phyloP scores from a whole-genome alignment of 768 basidiomycete genomes.

The Mycena amicta region DNA sequence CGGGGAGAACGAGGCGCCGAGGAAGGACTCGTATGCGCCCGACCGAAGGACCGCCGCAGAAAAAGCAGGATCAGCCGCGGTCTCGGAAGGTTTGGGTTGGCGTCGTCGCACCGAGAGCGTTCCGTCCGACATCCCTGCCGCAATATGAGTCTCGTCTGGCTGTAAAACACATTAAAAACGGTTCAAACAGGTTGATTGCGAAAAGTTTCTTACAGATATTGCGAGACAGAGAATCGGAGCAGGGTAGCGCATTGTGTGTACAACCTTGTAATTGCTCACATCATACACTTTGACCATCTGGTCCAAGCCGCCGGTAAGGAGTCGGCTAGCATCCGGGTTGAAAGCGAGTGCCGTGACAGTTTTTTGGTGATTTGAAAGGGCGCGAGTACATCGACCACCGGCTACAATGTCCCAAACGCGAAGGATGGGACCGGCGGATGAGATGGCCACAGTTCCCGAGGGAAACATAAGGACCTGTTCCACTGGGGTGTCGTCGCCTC shows the following conservation, averaged over 20 bases:
- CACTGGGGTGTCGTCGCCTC: constrained; percentile 62
- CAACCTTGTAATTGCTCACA: constrained; percentile 88
- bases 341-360: constrained; percentile 90
- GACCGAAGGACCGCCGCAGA: constrained; percentile 46
- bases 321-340: constrained; percentile 70
- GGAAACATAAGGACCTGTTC: constrained; percentile 94
- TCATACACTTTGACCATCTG: constrained; percentile 99
- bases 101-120: constrained; percentile 95
- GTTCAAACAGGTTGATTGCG: constrained; percentile 47
- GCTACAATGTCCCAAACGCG: constrained; percentile 95
- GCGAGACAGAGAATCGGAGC: constrained; percentile 89
- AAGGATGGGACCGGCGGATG: constrained; percentile 89
- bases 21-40: constrained; percentile 69
- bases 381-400: constrained; percentile 85
- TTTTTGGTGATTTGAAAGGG: constrained; percentile 97
- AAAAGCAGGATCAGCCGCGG: constrained; percentile 35
- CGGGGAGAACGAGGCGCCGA: constrained; percentile 53
- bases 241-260: constrained; percentile 98
- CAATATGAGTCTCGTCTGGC: constrained; percentile 97
- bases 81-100: constrained; percentile 72
- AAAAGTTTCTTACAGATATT: too few species aligned
- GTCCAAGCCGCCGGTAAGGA: constrained; percentile 90
- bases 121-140: constrained; percentile 97
- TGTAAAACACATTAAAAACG: constrained; percentile 34
- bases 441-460: constrained; percentile 81